Evolutionary conservation across 2,329 filamentous ascomycete species (phyloP).

Genomic region (Aspergillus glaucus): DNA sequence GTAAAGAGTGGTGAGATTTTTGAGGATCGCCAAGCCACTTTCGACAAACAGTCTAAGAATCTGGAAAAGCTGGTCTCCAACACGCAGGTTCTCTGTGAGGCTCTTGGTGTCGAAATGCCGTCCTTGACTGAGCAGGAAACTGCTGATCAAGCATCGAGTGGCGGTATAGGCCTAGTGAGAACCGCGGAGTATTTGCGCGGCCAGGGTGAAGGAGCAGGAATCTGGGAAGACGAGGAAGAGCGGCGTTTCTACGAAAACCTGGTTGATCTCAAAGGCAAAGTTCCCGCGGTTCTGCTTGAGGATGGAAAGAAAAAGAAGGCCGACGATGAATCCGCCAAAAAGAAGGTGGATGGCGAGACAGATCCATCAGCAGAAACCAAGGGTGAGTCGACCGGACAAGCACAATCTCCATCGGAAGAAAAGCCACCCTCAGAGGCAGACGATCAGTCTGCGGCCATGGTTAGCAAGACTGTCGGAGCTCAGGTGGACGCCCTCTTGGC

Average conservation of each 20-base stretch:
- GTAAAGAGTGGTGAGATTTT: conserved; percentile 98
- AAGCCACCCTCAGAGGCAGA: conserved; percentile 57
- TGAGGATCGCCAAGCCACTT: conserved; percentile 91
- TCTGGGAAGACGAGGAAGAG: conserved; percentile 98
- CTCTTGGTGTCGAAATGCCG: conserved; percentile 85
- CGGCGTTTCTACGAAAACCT: conserved; percentile 96
- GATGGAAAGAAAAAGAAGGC: conserved; percentile 90
- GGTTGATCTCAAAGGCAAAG: conserved; percentile 89
- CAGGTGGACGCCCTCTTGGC: conserved; percentile 89
- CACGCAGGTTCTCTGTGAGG: conserved; percentile 84
- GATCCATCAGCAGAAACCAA: conserved; percentile 41
- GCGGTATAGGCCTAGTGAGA: conserved; percentile 87
- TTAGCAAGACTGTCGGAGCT: conserved; percentile 94
- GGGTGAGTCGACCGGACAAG: conserved; percentile 29
- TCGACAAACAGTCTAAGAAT: conserved; percentile 85
- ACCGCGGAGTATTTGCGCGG: conserved; percentile 87
- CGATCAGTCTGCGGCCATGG: conserved; percentile 87
- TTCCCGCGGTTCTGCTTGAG: conserved; percentile 86
- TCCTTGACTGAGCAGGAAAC: conserved; percentile 80
- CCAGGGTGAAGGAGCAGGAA: conserved; percentile 82
- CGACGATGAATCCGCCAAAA: conserved; percentile 80
- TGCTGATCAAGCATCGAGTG: conserved; percentile 57
- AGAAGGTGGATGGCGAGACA: conserved; percentile 54
- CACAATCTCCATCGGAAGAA: conserved; percentile 34
- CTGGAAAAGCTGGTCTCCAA: conserved; percentile 88